A percentile compares a stretch with the other conserved stretches of the same genome.
phyloP scores from a whole-genome alignment of 805 yeast species.

The Saturnispora hagleri region DNA sequence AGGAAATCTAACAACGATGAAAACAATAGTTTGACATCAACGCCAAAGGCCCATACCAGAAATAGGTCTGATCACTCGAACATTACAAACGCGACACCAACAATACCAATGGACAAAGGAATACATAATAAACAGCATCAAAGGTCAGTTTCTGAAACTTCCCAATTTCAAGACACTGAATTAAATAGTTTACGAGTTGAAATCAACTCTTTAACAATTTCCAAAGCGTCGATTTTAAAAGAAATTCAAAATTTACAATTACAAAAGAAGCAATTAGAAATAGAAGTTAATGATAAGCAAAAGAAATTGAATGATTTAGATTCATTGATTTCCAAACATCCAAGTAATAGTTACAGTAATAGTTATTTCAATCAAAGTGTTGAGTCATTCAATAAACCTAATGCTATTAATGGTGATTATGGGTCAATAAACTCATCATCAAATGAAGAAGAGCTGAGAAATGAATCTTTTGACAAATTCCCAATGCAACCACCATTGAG shows the following conservation, averaged over 20 bases:
- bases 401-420: neutral
- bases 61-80: slow-evolving; percentile 24
- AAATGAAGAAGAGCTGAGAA: slow-evolving; percentile 3
- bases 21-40: neutral
- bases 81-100: slow-evolving; percentile 34
- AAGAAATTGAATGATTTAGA: slow-evolving; percentile 14
- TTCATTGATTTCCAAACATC: slow-evolving; percentile 3
- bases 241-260: slow-evolving; percentile 45
- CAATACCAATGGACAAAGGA: slow-evolving; percentile 27
- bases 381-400: slow-evolving; percentile 3
- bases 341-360: neutral
- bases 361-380: slow-evolving; percentile 2
- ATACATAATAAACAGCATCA: slow-evolving; percentile 29
- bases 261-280: slow-evolving; percentile 37
- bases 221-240: slow-evolving; percentile 34
- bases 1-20: slow-evolving; percentile 21
- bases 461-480: slow-evolving; percentile 1
- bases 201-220: slow-evolving; percentile 29
- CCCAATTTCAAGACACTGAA: slow-evolving; percentile 32
- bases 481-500: neutral
- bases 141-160: slow-evolving; percentile 39
- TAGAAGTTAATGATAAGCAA: slow-evolving; percentile 31
- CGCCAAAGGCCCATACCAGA: slow-evolving; percentile 14
- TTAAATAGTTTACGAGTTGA: slow-evolving; percentile 32
- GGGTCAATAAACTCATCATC: slow-evolving; percentile 8